Evolutionary conservation across 148 eudicot genomes (phyloP).

Genomic region (Persicaria tinctoria): DNA sequence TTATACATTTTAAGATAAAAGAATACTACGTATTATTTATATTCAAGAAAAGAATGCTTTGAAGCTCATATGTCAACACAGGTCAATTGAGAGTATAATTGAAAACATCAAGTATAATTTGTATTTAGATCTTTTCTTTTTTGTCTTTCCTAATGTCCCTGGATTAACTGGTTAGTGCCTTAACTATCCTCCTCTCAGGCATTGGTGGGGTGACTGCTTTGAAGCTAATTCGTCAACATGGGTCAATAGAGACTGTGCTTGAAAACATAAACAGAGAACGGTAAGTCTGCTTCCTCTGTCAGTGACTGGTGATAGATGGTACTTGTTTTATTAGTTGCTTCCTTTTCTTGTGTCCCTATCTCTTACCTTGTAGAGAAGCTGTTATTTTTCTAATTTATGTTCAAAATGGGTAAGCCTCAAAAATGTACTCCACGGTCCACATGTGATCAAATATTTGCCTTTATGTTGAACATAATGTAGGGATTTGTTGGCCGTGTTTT

Average conservation of each 20-base stretch:
- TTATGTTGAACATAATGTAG: not conserved
- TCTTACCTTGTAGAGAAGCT: not conserved
- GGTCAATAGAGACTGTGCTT: slow-evolving; percentile 73
- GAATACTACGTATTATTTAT: not conserved
- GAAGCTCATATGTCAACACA: slow-evolving; percentile 87
- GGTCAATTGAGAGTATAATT: slow-evolving; percentile 63
- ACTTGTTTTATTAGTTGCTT: not conserved
- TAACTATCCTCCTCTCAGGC: slow-evolving; percentile 32
- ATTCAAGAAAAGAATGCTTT: slow-evolving; percentile 51
- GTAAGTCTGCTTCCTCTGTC: slow-evolving; percentile 23
- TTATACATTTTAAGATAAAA: not conserved
- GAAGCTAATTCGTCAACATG: slow-evolving; percentile 94
- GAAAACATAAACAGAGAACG: slow-evolving; percentile 88
- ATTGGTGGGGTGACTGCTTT: slow-evolving; percentile 90
- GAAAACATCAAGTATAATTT: slow-evolving; percentile 47
- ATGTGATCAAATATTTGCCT: not conserved
- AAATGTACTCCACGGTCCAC: not conserved
- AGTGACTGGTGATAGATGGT: not conserved
- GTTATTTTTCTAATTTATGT: not conserved
- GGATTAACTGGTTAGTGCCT: not conserved
- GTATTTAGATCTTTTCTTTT: not conserved
- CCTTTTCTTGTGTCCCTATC: not conserved
- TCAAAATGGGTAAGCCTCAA: not conserved
- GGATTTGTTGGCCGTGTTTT: not conserved
- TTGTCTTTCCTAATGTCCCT: not conserved